Percentiles rank a stretch among this genome's conserved stretches.
These are phyloP conservation scores for Jaltomata sinuosa DNA, from an alignment of 257 asterid species.

Conservation along the genomic window DNA sequence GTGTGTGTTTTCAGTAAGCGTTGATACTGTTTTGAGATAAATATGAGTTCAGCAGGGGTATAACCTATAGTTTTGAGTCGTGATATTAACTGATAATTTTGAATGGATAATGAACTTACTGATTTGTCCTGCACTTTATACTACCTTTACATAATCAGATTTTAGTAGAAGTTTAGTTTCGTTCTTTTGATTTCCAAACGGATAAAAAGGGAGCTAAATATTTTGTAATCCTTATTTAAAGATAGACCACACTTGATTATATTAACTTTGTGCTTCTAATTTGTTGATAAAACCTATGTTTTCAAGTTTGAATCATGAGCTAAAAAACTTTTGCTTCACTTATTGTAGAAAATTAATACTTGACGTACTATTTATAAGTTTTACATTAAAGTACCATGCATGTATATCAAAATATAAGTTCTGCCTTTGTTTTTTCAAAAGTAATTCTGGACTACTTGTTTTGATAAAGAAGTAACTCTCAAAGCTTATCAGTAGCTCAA, in stretches of 20 bases:
- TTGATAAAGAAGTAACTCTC: too few relatives aligned
- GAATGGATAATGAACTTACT: background rate
- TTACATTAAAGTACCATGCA: background rate
- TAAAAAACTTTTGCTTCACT: too few relatives aligned
- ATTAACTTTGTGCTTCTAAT: background rate
- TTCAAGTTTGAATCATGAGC: too few relatives aligned
- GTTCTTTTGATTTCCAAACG: background rate
- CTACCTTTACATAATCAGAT: background rate
- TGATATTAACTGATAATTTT: too few relatives aligned
- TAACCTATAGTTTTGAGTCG: background rate
- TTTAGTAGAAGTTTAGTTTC: background rate
- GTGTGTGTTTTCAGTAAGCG: too few relatives aligned
- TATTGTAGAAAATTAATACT: too few relatives aligned
- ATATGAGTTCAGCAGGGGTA: background rate
- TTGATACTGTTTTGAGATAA: background rate
- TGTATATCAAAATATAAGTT: too few relatives aligned
- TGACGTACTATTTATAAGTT: too few relatives aligned
- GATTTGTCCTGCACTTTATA: too few relatives aligned
- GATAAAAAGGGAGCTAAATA: background rate
- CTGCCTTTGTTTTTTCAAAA: too few relatives aligned
- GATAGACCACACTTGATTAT: background rate
- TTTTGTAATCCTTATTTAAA: background rate
- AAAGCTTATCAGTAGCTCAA: too few relatives aligned
- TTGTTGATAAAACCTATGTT: background rate
- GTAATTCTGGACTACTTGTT: too few relatives aligned